Base-by-base conservation (phyloP, 2,329 filamentous ascomycete species). In the Tolypocladium nubicola region DNA sequence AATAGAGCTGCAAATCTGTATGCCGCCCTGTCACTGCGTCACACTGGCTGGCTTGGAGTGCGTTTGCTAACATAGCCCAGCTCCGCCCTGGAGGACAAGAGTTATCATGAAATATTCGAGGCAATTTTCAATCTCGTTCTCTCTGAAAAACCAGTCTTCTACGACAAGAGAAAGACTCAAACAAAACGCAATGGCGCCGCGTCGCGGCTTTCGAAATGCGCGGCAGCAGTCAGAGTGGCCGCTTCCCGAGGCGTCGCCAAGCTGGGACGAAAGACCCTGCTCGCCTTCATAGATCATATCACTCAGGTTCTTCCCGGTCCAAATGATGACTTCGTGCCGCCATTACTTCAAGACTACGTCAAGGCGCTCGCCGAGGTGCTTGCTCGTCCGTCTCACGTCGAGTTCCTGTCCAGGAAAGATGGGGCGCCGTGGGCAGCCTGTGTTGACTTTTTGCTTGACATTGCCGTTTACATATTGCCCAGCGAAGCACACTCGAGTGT, bases 71-170 rank as follows among this genome's bases (percentile, higher is more conserved):
- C 55, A 47, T 19, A 6, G 26, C 14, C 10, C 19, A 73, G 71
- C 40, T 65, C 69, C 37, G 65, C 71, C 14, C 75, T 96, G 39
- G 81, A 80, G 52, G 90, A 96, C 67, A 89, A 88, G 67, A 81
- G 82, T n/a, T 96, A 89, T 63, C 87, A 94, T 66, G 81, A 82
- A 59, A 84, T 97, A 49, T 89, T 90, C 64, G 90, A 97, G 66
- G 81, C 83, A 1, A 75, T 97, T 3, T 96, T 97, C 67, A 79
- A 81, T 56, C 86, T 80, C 66, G 81, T 81, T 1, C 70, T 86
- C 21, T 71, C 79, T 16, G 91, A 96, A 63, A 90, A 89, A 67
- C 76, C 84, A 11, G 68, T 72, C 21, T 88, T 83, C 61, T 79
- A 82, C 57, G 80, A 80, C 57, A 77, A 78, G 14, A 79, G 76